Evolutionary conservation across 805 yeast genomes (phyloP).

Genomic region (Ogataea ganodermae): DNA sequence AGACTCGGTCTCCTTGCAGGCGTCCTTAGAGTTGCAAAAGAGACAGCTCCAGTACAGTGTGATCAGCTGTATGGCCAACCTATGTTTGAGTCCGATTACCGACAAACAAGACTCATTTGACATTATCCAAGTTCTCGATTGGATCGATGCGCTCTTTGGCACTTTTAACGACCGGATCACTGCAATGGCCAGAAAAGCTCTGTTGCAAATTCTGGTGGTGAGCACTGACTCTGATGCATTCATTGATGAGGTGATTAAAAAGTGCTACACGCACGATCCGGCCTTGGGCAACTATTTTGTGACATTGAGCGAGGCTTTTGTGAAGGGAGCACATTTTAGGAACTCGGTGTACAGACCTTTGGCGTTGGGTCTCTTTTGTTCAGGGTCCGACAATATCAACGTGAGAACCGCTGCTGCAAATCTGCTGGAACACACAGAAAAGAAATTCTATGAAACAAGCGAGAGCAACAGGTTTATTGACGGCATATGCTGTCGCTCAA

Average conservation of each 20-base stretch:
- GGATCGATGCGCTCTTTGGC: slow-evolving; percentile 77
- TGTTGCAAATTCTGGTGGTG: slow-evolving; percentile 61
- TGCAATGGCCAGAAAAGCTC: slow-evolving; percentile 67
- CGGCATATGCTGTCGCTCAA: slow-evolving; percentile 70
- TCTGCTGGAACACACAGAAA: slow-evolving; percentile 68
- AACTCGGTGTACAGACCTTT: slow-evolving; percentile 65
- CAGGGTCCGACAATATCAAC: slow-evolving; percentile 69
- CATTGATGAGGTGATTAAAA: slow-evolving; percentile 60
- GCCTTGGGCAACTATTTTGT: slow-evolving; percentile 71
- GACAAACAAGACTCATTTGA: slow-evolving; percentile 62
- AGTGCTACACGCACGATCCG: slow-evolving; percentile 63
- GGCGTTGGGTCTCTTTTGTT: slow-evolving; percentile 74
- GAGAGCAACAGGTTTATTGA: slow-evolving; percentile 63
- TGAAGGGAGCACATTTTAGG: slow-evolving; percentile 49
- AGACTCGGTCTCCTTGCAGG: slow-evolving; percentile 55
- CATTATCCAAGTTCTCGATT: slow-evolving; percentile 62
- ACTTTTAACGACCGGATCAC: slow-evolving; percentile 59
- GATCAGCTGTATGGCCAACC: slow-evolving; percentile 78
- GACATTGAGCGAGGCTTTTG: slow-evolving; percentile 65
- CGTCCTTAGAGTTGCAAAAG: slow-evolving; percentile 79
- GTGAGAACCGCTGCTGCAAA: slow-evolving; percentile 74
- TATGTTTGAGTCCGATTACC: slow-evolving; percentile 74
- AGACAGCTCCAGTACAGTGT: slow-evolving; percentile 69
- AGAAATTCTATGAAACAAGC: slow-evolving; percentile 53
- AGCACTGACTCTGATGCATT: slow-evolving; percentile 58